A percentile compares a stretch with the other conserved stretches of the same genome.
Evolutionary conservation across 2,329 filamentous ascomycete species (phyloP).

Genomic region (Cordyceps militaris): DNA sequence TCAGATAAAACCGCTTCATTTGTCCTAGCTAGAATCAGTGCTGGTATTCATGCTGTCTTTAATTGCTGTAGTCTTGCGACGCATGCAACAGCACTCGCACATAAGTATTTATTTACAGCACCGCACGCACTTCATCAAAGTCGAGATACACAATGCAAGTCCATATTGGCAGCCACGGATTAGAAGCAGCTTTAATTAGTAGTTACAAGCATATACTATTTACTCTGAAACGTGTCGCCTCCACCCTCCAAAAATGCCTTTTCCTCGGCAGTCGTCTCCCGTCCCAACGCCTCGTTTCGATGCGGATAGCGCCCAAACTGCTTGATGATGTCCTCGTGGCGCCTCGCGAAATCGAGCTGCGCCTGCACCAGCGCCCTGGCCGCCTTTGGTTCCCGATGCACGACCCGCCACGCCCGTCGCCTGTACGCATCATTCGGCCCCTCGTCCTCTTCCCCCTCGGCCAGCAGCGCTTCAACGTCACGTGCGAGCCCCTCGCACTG

Average conservation of each 20-base stretch:
- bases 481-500: slow-evolving; percentile 25
- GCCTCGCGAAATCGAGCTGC: slow-evolving; percentile 31
- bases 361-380: slow-evolving; percentile 19
- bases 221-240: slow-evolving; percentile 31
- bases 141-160: no score
- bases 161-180: no score
- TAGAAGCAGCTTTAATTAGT: no score
- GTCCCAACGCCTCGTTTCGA: slow-evolving; percentile 44
- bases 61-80: no score
- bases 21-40: no score
- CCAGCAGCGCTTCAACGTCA: slow-evolving; percentile 27
- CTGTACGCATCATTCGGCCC: slow-evolving; percentile 19
- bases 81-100: no score
- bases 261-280: slow-evolving; percentile 44
- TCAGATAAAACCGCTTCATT: no score
- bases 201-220: no score
- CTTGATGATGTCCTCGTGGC: slow-evolving; percentile 43
- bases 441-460: slow-evolving; percentile 17
- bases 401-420: slow-evolving; percentile 21
- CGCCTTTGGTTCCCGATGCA: slow-evolving; percentile 21
- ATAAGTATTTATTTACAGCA: no score
- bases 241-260: slow-evolving; percentile 39
- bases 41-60: no score
- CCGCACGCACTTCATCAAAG: no score
- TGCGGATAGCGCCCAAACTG: slow-evolving; percentile 54